phyloP scores from a whole-genome alignment of 2,329 filamentous ascomycete genomes.

The Ophiocordyceps camponoti-floridani region DNA sequence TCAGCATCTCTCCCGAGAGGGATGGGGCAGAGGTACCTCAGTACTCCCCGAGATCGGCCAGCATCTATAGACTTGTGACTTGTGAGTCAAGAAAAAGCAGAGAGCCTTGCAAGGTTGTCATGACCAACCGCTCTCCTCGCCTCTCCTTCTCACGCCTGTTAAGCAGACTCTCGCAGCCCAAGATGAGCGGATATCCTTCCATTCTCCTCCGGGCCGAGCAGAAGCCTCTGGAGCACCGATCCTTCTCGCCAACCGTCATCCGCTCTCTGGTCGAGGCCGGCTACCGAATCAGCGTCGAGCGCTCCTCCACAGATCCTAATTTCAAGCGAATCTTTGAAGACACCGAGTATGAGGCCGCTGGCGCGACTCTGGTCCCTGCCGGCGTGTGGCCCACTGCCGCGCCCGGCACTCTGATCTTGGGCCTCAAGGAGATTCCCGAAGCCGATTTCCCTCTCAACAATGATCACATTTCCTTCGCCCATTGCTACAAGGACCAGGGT shows the following conservation, averaged over 20 bases:
- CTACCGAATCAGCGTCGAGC: constrained; percentile 51
- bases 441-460: constrained; percentile 36
- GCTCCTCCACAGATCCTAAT: constrained; percentile 21
- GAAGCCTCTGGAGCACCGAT: constrained; percentile 39
- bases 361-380: constrained; percentile 46
- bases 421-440: constrained; percentile 63
- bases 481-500: constrained; percentile 60
- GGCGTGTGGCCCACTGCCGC: constrained; percentile 52
- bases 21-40: too few relatives aligned
- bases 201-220: constrained; percentile 40
- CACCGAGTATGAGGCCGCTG: constrained; percentile 41
- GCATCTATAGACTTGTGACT: too few relatives aligned
- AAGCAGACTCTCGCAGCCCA: neutral
- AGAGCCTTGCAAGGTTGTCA: too few relatives aligned
- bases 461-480: constrained; percentile 43
- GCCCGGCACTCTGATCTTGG: constrained; percentile 50
- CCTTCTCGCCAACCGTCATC: constrained; percentile 24
- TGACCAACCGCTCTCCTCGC: neutral
- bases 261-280: constrained; percentile 45
- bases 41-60: too few relatives aligned
- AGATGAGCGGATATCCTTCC: constrained; percentile 11
- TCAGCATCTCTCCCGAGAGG: too few relatives aligned
- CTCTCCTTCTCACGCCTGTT: neutral
- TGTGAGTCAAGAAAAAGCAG: too few relatives aligned
- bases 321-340: constrained; percentile 49